A percentile compares a stretch with the other conserved stretches of the same genome.
These are phyloP conservation scores for Deinandra increscens DNA, from an alignment of 129 eudicot species.

Conservation along the genomic window DNA sequence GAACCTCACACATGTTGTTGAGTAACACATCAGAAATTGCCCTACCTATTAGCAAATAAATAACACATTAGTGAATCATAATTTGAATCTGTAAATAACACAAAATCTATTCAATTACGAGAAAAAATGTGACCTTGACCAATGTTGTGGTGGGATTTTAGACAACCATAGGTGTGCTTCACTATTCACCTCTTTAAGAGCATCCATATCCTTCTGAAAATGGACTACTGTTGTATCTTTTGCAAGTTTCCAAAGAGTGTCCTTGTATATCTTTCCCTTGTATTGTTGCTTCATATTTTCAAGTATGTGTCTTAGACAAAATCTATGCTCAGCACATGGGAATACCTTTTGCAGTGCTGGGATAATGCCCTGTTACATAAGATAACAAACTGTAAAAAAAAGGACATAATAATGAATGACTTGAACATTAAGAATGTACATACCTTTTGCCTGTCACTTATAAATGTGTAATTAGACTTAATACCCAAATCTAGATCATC, in stretches of 20 bases:
- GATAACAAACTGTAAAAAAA: neutral
- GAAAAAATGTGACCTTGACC: neutral
- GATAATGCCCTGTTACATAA: neutral
- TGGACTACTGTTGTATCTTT: neutral
- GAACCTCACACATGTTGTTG: neutral
- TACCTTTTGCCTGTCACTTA: neutral
- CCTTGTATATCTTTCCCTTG: neutral
- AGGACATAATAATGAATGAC: too few relatives aligned
- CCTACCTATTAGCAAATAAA: neutral
- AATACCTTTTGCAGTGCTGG: neutral
- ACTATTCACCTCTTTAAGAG: neutral
- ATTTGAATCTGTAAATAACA: too few relatives aligned
- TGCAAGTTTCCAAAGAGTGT: neutral
- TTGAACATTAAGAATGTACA: neutral
- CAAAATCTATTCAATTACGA: too few relatives aligned
- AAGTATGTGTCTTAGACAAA: neutral
- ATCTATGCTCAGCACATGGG: slow-evolving; percentile 1
- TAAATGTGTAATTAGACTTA: neutral
- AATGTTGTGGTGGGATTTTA: neutral
- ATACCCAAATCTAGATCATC: neutral
- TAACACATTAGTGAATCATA: neutral
- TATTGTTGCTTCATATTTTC: neutral
- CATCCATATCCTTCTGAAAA: neutral
- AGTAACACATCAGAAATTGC: neutral
- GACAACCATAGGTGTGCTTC: neutral